Conservation (phyloP, 495 filamentous ascomycete species). For the Articulospora tetracladia region DNA sequence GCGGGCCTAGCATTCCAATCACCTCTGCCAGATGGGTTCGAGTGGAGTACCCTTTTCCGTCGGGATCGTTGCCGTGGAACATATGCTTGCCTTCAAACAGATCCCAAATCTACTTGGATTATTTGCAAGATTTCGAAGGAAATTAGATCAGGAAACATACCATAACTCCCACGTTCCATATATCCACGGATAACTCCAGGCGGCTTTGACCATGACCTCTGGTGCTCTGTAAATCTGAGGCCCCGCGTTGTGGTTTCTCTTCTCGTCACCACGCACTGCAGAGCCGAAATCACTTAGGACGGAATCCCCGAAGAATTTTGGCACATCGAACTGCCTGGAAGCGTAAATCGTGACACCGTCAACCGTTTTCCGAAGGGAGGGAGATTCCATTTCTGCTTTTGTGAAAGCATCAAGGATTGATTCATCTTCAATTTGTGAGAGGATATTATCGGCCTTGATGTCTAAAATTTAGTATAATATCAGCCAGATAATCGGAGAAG, state of each 20-base stretch:
- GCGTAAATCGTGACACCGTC: constrained; percentile 12
- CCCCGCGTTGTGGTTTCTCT: constrained; percentile 24
- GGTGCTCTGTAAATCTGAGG: constrained; percentile 41
- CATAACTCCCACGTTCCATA: constrained; percentile 49
- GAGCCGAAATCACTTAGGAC: constrained; percentile 47
- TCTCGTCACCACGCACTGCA: constrained; percentile 28
- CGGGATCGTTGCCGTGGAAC: constrained; percentile 40
- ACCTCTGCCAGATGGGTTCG: constrained; percentile 44
- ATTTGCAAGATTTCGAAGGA: no score
- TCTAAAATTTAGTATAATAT: constrained; percentile 7
- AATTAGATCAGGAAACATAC: constrained; percentile 34
- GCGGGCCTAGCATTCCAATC: constrained; percentile 40
- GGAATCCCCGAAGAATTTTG: not conserved
- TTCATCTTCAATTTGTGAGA: constrained; percentile 16
- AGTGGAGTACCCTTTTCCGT: constrained; percentile 37
- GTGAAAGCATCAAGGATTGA: constrained; percentile 12
- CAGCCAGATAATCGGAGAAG: not conserved
- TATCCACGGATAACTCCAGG: constrained; percentile 45
- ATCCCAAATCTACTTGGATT: constrained; percentile 41
- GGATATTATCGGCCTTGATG: constrained; percentile 24
- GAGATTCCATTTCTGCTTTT: constrained; percentile 13
- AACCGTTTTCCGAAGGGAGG: constrained; percentile 14
- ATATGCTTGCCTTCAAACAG: constrained; percentile 43
- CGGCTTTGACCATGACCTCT: constrained; percentile 41
- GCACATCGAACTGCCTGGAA: constrained; percentile 6